A percentile compares a stretch with the other conserved stretches of the same genome.
Evolutionary conservation across 176 grass and related monocot species (phyloP).

Genomic region (Urochloa ruziziensis): DNA sequence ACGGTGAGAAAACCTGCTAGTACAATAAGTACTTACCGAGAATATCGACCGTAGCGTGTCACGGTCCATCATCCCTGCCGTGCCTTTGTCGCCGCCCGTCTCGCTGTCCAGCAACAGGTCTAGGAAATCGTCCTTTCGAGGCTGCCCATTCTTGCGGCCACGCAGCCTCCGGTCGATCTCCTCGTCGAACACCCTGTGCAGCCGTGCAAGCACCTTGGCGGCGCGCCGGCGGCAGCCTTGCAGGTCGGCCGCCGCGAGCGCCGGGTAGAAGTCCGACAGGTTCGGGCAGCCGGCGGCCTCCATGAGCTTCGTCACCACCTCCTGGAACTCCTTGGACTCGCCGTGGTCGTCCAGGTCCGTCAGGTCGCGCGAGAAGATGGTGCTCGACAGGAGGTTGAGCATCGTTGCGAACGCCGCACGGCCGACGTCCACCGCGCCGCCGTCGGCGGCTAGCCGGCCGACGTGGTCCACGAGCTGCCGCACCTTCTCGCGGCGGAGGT

Average conservation of each 20-base stretch:
- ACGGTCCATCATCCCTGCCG: not conserved
- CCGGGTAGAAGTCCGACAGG: slow-evolving; percentile 61
- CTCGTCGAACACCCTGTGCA: slow-evolving; percentile 36
- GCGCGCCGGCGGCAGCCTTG: slow-evolving; percentile 28
- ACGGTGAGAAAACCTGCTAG: no score
- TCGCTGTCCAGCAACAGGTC: slow-evolving; percentile 31
- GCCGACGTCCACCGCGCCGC: not conserved
- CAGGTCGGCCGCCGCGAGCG: slow-evolving; percentile 32
- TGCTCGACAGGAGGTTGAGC: not conserved
- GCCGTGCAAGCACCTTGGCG: not conserved
- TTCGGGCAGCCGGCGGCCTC: slow-evolving; percentile 16
- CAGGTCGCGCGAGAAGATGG: not conserved
- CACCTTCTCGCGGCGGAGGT: slow-evolving; percentile 1
- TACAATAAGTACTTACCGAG: no score
- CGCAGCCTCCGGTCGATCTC: slow-evolving; percentile 27
- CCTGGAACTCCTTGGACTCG: slow-evolving; percentile 10
- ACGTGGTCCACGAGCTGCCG: not conserved
- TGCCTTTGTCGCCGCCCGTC: not conserved
- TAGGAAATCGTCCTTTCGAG: slow-evolving; percentile 28
- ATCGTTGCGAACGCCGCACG: not conserved
- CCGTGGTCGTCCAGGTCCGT: not conserved
- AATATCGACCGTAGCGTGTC: slow-evolving; percentile 1
- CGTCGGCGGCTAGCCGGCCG: not conserved
- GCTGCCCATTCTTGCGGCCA: not conserved
- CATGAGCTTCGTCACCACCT: slow-evolving; percentile 26